Evolutionary conservation across 1,139 yeast genomes (phyloP).

Genomic region (Debaryomycetaceae sp.): DNA sequence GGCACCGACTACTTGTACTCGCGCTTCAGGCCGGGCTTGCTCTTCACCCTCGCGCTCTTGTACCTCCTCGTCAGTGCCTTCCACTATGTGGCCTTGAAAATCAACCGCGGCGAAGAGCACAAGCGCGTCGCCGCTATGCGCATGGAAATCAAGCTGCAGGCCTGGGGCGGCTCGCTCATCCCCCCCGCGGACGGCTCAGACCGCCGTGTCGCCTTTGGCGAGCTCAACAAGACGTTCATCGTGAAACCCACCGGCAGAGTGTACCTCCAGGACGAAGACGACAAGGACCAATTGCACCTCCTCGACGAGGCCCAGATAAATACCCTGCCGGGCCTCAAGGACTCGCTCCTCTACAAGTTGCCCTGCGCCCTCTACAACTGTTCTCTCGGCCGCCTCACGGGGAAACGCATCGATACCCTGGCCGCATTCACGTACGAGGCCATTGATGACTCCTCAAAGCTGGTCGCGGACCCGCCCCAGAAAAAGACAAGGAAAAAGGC

Average conservation of each 20-base stretch:
- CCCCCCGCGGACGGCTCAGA: slow-evolving; percentile 41
- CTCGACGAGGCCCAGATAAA: slow-evolving; percentile 32
- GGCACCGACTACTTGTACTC: slow-evolving; percentile 42
- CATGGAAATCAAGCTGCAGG: slow-evolving; percentile 40
- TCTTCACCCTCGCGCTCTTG: slow-evolving; percentile 40
- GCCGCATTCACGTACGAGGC: slow-evolving; percentile 7
- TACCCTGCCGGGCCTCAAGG: slow-evolving; percentile 35
- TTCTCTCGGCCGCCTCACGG: slow-evolving; percentile 27
- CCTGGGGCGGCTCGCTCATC: slow-evolving; percentile 46
- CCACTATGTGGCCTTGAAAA: slow-evolving; percentile 46
- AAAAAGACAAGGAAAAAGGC: slow-evolving; percentile 21
- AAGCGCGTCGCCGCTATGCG: slow-evolving; percentile 46
- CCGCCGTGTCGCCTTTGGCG: slow-evolving; percentile 23
- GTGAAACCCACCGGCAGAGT: slow-evolving; percentile 67
- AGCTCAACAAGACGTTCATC: slow-evolving; percentile 45
- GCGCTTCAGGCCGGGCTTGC: slow-evolving; percentile 51
- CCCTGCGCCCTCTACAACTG: slow-evolving; percentile 37
- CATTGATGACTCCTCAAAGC: slow-evolving; percentile 3
- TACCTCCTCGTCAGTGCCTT: slow-evolving; percentile 40
- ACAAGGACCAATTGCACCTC: slow-evolving; percentile 21
- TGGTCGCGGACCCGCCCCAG: slow-evolving; percentile 4
- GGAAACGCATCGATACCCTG: slow-evolving; percentile 15
- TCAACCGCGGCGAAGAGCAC: slow-evolving; percentile 51
- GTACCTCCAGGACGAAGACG: slow-evolving; percentile 45
- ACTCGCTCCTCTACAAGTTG: slow-evolving; percentile 40